phyloP scores from a whole-genome alignment of 1,284 basidiomycete species.

The Pascua sp. region DNA sequence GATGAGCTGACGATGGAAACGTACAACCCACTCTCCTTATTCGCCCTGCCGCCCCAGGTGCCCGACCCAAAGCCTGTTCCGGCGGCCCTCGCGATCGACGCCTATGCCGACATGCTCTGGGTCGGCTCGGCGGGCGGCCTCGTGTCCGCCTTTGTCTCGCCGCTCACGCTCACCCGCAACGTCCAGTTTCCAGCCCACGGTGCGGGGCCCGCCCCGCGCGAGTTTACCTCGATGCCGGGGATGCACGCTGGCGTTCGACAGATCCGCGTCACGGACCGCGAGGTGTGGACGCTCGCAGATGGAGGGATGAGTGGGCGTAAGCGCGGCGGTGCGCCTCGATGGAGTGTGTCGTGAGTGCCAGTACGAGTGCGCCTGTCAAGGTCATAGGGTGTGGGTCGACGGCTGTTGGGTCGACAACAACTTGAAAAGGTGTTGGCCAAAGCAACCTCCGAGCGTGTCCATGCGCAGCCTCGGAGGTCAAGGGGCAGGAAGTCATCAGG shows the following conservation, averaged over 20 bases:
- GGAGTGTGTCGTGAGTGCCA: conserved; percentile 42
- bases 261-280: conserved; percentile 68
- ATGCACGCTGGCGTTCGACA: conserved; percentile 57
- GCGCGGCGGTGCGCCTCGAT: conserved; percentile 46
- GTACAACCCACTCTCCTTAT: conserved; percentile 47
- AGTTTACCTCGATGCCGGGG: conserved; percentile 15
- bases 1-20: conserved; percentile 16
- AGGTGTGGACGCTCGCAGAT: conserved; percentile 56
- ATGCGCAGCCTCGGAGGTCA: no score
- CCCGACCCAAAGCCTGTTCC: conserved; percentile 41
- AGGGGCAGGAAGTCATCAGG: not conserved
- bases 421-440: no score
- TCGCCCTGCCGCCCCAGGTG: conserved; percentile 40
- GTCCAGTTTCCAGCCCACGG: conserved; percentile 66
- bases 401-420: no score
- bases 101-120: conserved; percentile 86
- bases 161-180: conserved; percentile 52
- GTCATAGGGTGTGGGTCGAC: no score
- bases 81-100: conserved; percentile 79
- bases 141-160: conserved; percentile 69
- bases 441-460: no score
- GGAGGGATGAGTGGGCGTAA: conserved; percentile 46
- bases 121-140: conserved; percentile 71
- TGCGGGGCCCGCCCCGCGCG: conserved; percentile 52
- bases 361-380: not conserved